phyloP scores from a whole-genome alignment of 140 eudicot species.

The Oenanthe javanica region DNA sequence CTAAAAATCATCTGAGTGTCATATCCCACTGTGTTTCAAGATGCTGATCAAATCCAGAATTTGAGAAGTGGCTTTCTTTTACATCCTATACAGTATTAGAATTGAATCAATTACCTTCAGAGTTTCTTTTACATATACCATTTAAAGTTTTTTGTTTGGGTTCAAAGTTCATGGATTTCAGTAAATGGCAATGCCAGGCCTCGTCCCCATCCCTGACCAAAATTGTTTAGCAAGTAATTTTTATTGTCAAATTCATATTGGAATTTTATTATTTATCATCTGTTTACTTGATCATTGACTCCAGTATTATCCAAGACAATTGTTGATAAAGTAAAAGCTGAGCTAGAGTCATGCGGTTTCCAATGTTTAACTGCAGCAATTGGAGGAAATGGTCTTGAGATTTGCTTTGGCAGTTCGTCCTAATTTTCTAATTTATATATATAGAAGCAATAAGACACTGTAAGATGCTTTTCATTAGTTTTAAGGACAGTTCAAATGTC shows the following conservation, averaged over 20 bases:
- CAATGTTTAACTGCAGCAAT: constrained; percentile 87
- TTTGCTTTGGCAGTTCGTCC: constrained; percentile 41
- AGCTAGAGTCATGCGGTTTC: constrained; percentile 77
- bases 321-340: constrained; percentile 63
- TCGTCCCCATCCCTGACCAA: no score
- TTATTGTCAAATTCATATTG: background rate
- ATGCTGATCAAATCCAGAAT: background rate
- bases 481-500: background rate
- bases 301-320: constrained; percentile 66
- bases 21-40: background rate
- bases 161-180: background rate
- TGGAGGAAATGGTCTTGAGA: constrained; percentile 80
- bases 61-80: background rate
- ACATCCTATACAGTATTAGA: background rate
- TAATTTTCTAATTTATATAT: background rate
- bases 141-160: background rate
- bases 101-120: background rate
- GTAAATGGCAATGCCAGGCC: background rate
- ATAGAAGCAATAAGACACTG: background rate
- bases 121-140: background rate
- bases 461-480: constrained; percentile 5
- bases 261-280: background rate
- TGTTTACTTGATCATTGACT: constrained; percentile 46
- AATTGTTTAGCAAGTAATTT: background rate
- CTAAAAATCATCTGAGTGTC: background rate